phyloP scores from a whole-genome alignment of 2,329 filamentous ascomycete species.

The Fusarium paranaense region DNA sequence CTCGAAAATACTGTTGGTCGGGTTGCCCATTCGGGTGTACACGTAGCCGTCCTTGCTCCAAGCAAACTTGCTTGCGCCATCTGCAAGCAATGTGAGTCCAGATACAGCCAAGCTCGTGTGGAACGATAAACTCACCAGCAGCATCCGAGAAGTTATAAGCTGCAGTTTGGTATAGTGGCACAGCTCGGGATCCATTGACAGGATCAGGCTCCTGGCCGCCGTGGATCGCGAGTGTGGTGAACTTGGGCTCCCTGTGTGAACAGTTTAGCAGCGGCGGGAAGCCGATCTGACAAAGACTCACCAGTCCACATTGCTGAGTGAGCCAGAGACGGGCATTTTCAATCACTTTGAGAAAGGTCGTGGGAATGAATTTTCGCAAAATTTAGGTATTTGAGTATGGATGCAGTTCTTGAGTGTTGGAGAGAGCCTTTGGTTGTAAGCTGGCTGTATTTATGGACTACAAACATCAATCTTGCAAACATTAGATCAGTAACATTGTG shows the following conservation, averaged over 20 bases:
- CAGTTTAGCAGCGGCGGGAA: background rate
- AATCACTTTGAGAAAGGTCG: background rate
- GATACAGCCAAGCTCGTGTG: background rate
- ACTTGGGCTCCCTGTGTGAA: background rate
- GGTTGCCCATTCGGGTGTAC: background rate
- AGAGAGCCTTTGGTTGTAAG: background rate
- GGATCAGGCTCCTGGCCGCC: background rate
- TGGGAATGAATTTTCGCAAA: background rate
- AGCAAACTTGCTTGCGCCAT: background rate
- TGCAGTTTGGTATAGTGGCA: background rate
- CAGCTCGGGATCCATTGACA: background rate
- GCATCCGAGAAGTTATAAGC: background rate
- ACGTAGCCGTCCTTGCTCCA: background rate
- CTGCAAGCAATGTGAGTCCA: background rate
- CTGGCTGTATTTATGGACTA: background rate
- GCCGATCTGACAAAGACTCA: background rate
- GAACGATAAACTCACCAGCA: background rate
- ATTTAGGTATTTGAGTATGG: background rate
- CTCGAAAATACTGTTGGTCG: constrained; percentile 11
- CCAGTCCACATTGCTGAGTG: background rate
- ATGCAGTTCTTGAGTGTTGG: background rate
- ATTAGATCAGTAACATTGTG: background rate
- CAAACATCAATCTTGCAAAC: background rate
- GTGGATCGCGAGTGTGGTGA: background rate
- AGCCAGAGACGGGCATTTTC: background rate